These are phyloP conservation scores for Pisolithus sp. DNA, from an alignment of 768 basidiomycete species.

Conservation along the genomic window DNA sequence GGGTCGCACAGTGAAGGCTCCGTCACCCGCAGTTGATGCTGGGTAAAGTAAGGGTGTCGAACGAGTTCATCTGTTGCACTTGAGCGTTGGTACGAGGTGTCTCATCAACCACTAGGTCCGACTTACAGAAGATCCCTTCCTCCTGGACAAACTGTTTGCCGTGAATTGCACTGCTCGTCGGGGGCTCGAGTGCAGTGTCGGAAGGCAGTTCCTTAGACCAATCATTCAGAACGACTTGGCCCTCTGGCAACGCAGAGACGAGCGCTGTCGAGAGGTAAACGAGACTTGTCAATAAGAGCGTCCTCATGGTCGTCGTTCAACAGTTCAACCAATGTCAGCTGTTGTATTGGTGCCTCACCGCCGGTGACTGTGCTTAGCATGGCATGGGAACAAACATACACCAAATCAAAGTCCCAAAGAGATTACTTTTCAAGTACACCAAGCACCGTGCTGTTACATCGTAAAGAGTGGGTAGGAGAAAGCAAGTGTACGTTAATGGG, in stretches of 20 bases:
- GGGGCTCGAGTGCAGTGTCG: conserved; percentile 19
- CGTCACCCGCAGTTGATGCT: conserved; percentile 54
- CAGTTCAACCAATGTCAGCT: background rate
- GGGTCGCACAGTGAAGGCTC: conserved; percentile 74
- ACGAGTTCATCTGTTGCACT: conserved; percentile 49
- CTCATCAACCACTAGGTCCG: background rate
- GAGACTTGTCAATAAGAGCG: conserved; percentile 28
- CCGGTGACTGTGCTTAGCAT: background rate
- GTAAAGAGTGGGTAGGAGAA: background rate
- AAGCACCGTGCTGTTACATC: background rate
- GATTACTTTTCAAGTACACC: too few species aligned
- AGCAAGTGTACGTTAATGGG: background rate
- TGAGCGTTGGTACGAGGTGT: conserved; percentile 1
- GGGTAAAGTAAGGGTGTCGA: conserved; percentile 44
- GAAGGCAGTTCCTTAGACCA: background rate
- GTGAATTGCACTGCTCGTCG: conserved; percentile 46
- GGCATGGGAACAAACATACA: background rate
- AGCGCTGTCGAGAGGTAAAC: conserved; percentile 30
- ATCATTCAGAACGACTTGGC: conserved; percentile 35
- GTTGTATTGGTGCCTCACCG: background rate
- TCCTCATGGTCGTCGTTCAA: conserved; percentile 32
- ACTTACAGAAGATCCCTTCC: conserved; percentile 67
- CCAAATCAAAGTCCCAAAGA: background rate
- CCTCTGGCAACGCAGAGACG: conserved; percentile 35
- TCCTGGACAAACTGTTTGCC: conserved; percentile 63